These are phyloP conservation scores for Podospora conica DNA, from an alignment of 495 filamentous ascomycete genomes.

Conservation along the genomic window DNA sequence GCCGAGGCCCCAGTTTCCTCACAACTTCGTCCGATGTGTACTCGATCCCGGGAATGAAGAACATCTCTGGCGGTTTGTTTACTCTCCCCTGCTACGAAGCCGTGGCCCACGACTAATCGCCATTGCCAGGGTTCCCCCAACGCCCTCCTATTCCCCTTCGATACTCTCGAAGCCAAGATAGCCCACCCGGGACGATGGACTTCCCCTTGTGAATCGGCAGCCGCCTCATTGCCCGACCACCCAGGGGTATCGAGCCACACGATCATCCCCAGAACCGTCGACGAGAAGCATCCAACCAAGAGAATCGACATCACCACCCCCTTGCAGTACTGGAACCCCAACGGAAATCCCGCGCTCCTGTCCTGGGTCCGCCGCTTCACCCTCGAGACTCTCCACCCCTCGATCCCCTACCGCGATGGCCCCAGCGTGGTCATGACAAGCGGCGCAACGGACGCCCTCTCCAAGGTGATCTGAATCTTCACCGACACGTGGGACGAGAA, in stretches of 20 bases:
- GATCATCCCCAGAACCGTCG: constrained; percentile 61
- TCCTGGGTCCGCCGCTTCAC: constrained; percentile 73
- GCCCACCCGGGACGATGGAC: constrained; percentile 67
- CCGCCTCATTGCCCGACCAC: constrained; percentile 13
- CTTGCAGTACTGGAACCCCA: constrained; percentile 76
- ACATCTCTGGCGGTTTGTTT: constrained; percentile 77
- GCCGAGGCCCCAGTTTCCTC: constrained; percentile 55
- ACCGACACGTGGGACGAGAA: constrained; percentile 66
- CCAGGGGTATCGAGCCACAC: constrained; percentile 43
- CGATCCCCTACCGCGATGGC: constrained; percentile 68
- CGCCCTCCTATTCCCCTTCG: constrained; percentile 77
- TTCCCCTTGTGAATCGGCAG: constrained; percentile 34
- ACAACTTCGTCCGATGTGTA: constrained; percentile 87
- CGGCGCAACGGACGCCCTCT: constrained; percentile 78
- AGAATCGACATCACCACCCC: constrained; percentile 77
- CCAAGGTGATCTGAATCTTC: constrained; percentile 67
- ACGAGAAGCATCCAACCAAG: constrained; percentile 45
- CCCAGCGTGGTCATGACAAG: constrained; percentile 72
- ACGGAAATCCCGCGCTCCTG: constrained; percentile 70
- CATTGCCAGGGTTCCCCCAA: constrained; percentile 62
- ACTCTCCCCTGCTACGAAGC: constrained; percentile 3
- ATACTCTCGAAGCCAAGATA: constrained; percentile 77
- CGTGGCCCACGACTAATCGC: background rate
- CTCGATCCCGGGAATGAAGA: constrained; percentile 68
- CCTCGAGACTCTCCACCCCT: constrained; percentile 67